Evolutionary conservation across 176 grass and related monocot species (phyloP), one percentile per base, ranked within the genome.

Genomic region (Echinochloa phyllopogon): DNA sequence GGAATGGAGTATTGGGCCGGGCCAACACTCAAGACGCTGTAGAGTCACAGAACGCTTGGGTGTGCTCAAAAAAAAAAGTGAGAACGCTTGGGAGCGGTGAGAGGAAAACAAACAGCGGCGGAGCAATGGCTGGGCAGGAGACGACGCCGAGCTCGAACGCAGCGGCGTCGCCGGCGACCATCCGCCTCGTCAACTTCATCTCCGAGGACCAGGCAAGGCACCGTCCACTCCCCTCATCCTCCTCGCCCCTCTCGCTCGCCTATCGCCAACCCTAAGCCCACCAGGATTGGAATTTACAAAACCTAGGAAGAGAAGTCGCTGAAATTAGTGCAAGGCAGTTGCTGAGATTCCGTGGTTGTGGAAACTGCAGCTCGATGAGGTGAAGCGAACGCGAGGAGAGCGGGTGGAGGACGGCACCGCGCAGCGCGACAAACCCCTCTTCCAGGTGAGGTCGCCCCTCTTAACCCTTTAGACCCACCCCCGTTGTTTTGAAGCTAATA

Each of bases 111-210:
- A 39, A 21, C 16, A 11, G n/a, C 49, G 37, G 79, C 50, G 65
- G 4, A 42, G 10, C 65, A 63, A 90, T 88, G 79, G 82, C 18
- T 58, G 88, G 73, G 45, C 75, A 84, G n/a, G 95, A 87, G 71
- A 87, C 84, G 82, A 23, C 65, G 66, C 37, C 41, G 79, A 66
- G 58, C 73, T 87, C 79, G 50, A 83, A 74, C 44, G 78, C 84
- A 36, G 70, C 77, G 45, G 69, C 69, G 10, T 68, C 57, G 40
- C 65, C 78, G 65, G 16, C 89, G 53, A 65, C 89, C 21, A 85
- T 96, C 57, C 88, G 91, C 74, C 96, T 99, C 52, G 89, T 99
- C 67, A 99, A 90, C 87, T 99, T 99, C 86, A 88, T 99, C 59
- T 96, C 96, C 24, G 91, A 96, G 80, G 93, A 94, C 23, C 91